These are phyloP conservation scores for Coniosporium tulheliwenetii DNA, from an alignment of 2,329 filamentous ascomycete genomes.

Conservation along the genomic window DNA sequence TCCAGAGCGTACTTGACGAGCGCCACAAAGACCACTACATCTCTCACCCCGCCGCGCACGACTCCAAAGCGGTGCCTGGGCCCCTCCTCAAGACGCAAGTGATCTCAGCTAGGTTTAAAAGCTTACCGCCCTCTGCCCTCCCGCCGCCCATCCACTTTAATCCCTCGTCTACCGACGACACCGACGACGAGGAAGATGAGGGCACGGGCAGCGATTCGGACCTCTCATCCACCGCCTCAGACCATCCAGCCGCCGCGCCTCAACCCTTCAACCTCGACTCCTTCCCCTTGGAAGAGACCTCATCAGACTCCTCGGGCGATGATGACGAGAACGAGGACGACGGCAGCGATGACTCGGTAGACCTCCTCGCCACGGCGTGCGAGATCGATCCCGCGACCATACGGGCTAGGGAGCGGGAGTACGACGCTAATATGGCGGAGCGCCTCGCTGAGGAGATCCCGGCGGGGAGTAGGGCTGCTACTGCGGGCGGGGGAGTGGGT, in stretches of 20 bases:
- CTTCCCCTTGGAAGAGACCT: too few relatives aligned
- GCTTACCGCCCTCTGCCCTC: slow-evolving; percentile 32
- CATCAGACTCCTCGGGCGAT: slow-evolving; percentile 5
- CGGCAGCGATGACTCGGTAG: slow-evolving; percentile 18
- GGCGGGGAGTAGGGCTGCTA: slow-evolving; percentile 30
- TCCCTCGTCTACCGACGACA: slow-evolving; percentile 17
- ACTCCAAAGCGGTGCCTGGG: background rate
- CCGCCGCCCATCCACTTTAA: slow-evolving; percentile 28
- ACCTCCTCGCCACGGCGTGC: slow-evolving; percentile 29
- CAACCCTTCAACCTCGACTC: slow-evolving; percentile 13
- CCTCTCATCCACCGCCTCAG: slow-evolving; percentile 13
- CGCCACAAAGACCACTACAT: background rate
- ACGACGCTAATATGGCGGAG: slow-evolving; percentile 30
- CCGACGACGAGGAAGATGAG: slow-evolving; percentile 16
- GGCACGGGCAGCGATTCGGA: slow-evolving; percentile 18
- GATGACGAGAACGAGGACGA: slow-evolving; percentile 15
- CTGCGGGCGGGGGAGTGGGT: slow-evolving; percentile 33
- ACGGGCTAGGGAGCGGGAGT: slow-evolving; percentile 26
- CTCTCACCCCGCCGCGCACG: too few relatives aligned
- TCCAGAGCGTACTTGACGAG: background rate
- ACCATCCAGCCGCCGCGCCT: slow-evolving; percentile 13
- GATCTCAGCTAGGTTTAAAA: slow-evolving; percentile 48
- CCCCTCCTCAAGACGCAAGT: slow-evolving; percentile 47
- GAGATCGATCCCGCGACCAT: slow-evolving; percentile 25
- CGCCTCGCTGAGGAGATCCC: slow-evolving; percentile 32